A percentile compares a stretch with the other conserved stretches of the same genome.
These are phyloP conservation scores for Tetragonia tetragonoides DNA, from an alignment of 148 eudicot genomes.

Conservation along the genomic window DNA sequence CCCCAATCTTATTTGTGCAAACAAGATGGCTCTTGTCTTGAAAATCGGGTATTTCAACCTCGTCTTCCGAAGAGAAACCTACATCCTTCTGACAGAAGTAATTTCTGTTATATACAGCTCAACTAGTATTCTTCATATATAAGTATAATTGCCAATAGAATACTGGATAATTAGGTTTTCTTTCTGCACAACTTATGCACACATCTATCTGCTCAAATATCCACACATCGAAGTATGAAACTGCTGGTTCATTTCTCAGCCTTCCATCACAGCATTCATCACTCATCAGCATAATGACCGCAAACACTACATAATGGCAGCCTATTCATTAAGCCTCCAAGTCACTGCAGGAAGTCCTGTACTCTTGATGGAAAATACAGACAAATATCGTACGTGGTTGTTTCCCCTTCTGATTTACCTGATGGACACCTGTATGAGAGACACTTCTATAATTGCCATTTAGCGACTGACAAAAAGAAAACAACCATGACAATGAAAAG, in stretches of 20 bases:
- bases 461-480: no score
- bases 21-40: slow-evolving; percentile 25
- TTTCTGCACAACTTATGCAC: slow-evolving; percentile 1
- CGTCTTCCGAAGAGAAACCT: slow-evolving; percentile 56
- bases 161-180: background rate
- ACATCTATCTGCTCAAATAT: slow-evolving; percentile 1
- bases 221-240: no score
- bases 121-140: slow-evolving; percentile 10
- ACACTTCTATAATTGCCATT: slow-evolving; percentile 3
- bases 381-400: slow-evolving; percentile 11
- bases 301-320: slow-evolving; percentile 5
- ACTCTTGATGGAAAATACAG: slow-evolving; percentile 6
- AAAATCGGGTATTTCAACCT: slow-evolving; percentile 66
- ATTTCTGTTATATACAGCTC: slow-evolving; percentile 12
- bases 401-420: slow-evolving; percentile 19
- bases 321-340: slow-evolving; percentile 9
- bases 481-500: no score
- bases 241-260: background rate
- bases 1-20: slow-evolving; percentile 19
- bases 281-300: background rate
- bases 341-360: background rate
- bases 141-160: background rate
- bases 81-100: slow-evolving; percentile 39
- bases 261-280: slow-evolving; percentile 11
- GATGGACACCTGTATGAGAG: slow-evolving; percentile 24